Conservation (phyloP, 2,329 filamentous ascomycete species). For the Mycosphaerella arachidis region DNA sequence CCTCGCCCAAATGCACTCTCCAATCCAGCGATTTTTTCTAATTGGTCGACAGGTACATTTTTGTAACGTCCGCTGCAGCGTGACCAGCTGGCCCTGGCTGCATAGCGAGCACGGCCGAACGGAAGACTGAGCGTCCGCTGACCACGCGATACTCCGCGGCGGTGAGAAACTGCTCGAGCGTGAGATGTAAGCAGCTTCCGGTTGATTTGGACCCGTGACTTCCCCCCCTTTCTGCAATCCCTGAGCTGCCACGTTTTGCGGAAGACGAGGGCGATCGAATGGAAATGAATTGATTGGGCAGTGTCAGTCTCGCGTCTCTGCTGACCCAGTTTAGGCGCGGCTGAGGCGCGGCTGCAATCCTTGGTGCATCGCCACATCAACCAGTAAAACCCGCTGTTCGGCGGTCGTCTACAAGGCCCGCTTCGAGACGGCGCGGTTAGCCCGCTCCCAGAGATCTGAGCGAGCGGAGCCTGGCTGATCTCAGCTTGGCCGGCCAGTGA, state of each 20-base stretch:
- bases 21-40: neutral
- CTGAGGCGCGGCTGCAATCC: neutral
- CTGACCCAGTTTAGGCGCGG: neutral
- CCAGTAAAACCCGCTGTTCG: neutral
- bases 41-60: neutral
- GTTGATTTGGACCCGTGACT: neutral
- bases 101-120: neutral
- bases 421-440: neutral
- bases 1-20: neutral
- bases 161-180: neutral
- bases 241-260: conserved; percentile 1
- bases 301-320: neutral
- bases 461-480: neutral
- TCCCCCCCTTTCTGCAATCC: neutral
- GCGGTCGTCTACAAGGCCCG: neutral
- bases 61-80: neutral
- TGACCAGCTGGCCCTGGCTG: neutral
- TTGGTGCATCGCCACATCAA: neutral
- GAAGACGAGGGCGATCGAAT: neutral
- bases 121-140: neutral
- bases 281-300: neutral
- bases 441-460: neutral
- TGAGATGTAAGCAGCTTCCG: neutral
- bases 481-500: neutral
- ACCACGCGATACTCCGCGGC: neutral